Conservation (phyloP, 441 rosid species). For the Omphalea diandra region DNA sequence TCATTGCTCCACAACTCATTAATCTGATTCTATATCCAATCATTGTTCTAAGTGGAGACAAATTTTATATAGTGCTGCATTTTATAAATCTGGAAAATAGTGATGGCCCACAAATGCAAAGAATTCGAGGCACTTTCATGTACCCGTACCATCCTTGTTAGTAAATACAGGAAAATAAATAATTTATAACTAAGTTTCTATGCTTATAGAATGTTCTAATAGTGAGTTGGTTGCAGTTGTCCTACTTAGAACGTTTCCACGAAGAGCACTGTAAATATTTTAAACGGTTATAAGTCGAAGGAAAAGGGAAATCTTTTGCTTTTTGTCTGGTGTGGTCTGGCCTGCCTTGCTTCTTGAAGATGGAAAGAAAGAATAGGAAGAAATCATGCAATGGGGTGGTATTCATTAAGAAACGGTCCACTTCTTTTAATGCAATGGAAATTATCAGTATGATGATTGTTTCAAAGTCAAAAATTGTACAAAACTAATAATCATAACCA, state of each 20-base stretch:
- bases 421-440: conserved; percentile 20
- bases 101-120: conserved; percentile 35
- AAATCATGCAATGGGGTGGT: no score
- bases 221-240: conserved; percentile 34
- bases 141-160: neutral
- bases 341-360: conserved; percentile 13
- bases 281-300: conserved; percentile 8
- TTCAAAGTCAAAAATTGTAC: conserved; percentile 30
- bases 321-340: conserved; percentile 9
- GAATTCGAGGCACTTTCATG: conserved; percentile 23
- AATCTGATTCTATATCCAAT: conserved; percentile 18
- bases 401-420: conserved; percentile 22
- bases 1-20: conserved; percentile 22
- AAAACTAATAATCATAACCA: neutral
- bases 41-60: conserved; percentile 38
- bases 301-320: conserved; percentile 24
- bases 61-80: conserved; percentile 24
- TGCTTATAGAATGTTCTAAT: conserved; percentile 21
- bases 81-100: conserved; percentile 17
- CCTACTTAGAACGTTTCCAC: conserved; percentile 21
- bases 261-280: conserved; percentile 20
- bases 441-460: conserved; percentile 16
- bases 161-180: neutral
- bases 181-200: neutral
- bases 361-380: conserved; percentile 18